Percentiles rank a stretch among this genome's conserved stretches.
These are phyloP conservation scores for Paraglomus occultum DNA, from an alignment of 192 early-diverging fungal species.

Conservation along the genomic window DNA sequence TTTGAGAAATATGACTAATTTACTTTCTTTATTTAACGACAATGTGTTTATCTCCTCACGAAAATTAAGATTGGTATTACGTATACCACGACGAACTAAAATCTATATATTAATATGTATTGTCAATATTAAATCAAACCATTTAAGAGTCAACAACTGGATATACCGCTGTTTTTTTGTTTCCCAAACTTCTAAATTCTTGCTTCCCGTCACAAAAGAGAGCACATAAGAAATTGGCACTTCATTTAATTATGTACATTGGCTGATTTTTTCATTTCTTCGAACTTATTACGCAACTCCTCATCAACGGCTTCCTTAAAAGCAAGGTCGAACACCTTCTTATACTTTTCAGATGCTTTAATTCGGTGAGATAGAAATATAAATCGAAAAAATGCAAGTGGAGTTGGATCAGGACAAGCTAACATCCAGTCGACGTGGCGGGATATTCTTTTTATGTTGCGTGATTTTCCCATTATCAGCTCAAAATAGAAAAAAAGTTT, in stretches of 20 bases:
- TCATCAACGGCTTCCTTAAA: neutral
- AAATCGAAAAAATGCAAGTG: conserved; percentile 12
- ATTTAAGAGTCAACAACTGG: conserved; percentile 6
- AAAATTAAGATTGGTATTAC: conserved; percentile 21
- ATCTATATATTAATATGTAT: conserved; percentile 10
- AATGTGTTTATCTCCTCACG: conserved; percentile 17
- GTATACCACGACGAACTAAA: conserved; percentile 12
- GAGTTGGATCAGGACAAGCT: conserved; percentile 9
- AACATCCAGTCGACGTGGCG: conserved; percentile 21
- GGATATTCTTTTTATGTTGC: conserved; percentile 8
- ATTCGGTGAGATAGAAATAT: conserved; percentile 24
- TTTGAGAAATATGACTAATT: conserved; percentile 18
- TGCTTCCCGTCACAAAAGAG: conserved; percentile 9
- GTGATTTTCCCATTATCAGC: conserved; percentile 29
- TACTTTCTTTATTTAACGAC: conserved; percentile 20
- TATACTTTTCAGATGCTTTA: conserved; percentile 29
- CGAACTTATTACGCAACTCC: neutral
- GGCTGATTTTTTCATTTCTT: neutral
- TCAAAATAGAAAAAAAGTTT: conserved; percentile 10
- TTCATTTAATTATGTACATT: conserved; percentile 16
- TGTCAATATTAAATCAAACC: conserved; percentile 18
- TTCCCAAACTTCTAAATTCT: conserved; percentile 27
- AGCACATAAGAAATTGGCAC: conserved; percentile 20
- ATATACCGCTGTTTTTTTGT: conserved; percentile 17
- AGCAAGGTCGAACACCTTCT: conserved; percentile 15